phyloP scores from a whole-genome alignment of 2,329 filamentous ascomycete species.

The Capronia epimyces region DNA sequence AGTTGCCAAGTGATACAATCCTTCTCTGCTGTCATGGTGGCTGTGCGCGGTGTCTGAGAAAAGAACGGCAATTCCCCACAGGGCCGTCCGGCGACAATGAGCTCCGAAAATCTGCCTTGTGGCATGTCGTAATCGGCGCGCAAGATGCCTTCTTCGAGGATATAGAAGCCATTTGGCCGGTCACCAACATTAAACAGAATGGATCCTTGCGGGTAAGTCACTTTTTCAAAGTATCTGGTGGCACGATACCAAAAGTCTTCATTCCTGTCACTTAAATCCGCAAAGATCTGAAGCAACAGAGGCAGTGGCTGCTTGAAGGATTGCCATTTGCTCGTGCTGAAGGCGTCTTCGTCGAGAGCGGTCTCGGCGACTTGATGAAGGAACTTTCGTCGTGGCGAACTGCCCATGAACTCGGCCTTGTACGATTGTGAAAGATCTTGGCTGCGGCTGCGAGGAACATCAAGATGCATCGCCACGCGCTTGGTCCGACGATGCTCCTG shows the following conservation, averaged over 20 bases:
- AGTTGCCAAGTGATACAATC: constrained; percentile 80
- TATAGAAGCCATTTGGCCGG: constrained; percentile 74
- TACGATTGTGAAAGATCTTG: constrained; percentile 27
- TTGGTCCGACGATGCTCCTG: constrained; percentile 48
- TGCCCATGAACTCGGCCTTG: constrained; percentile 51
- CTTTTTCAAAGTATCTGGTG: constrained; percentile 66
- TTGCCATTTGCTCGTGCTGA: constrained; percentile 65
- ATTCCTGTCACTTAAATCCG: constrained; percentile 75
- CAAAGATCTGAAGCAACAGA: constrained; percentile 91
- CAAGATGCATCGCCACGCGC: constrained; percentile 20
- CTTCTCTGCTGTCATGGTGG: constrained; percentile 76
- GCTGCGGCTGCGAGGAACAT: constrained; percentile 23
- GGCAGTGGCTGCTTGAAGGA: constrained; percentile 84
- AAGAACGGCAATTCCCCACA: constrained; percentile 97
- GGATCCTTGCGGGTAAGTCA: constrained; percentile 62
- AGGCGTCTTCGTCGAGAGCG: constrained; percentile 61
- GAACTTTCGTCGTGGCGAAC: constrained; percentile 74
- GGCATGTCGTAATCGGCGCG: constrained; percentile 86
- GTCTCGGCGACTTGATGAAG: constrained; percentile 72
- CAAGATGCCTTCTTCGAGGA: constrained; percentile 82
- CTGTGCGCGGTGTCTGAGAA: constrained; percentile 78
- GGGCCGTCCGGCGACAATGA: constrained; percentile 88
- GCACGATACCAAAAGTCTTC: constrained; percentile 94
- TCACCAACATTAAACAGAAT: constrained; percentile 76
- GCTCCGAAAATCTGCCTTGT: constrained; percentile 82